phyloP scores from a whole-genome alignment of 2,329 filamentous ascomycete genomes.

The Alternaria consortialis region DNA sequence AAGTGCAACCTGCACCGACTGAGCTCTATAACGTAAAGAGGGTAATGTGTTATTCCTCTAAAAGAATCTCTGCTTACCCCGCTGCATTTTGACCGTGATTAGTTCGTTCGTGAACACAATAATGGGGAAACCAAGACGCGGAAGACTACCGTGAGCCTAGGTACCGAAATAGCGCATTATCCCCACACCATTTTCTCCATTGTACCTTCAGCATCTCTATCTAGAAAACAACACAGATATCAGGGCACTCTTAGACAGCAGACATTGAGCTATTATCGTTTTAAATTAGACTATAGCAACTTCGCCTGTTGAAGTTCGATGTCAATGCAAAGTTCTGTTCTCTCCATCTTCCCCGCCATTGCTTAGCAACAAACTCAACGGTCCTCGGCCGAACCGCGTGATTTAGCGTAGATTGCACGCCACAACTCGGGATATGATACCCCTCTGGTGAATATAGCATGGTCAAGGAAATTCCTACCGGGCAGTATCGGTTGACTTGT shows the following conservation, averaged over 20 bases:
- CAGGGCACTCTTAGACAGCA: neutral
- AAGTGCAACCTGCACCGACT: neutral
- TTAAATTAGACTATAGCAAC: neutral
- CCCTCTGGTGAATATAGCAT: neutral
- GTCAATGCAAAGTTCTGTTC: neutral
- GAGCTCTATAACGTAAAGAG: neutral
- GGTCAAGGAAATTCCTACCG: neutral
- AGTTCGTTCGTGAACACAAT: neutral
- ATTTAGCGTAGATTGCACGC: neutral
- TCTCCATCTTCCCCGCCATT: conserved; percentile 7
- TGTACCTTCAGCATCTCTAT: neutral
- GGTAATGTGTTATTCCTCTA: neutral
- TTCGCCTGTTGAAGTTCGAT: neutral
- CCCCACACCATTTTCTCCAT: neutral
- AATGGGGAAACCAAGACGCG: neutral
- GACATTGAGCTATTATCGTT: neutral
- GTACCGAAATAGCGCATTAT: conserved; percentile 3
- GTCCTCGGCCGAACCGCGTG: neutral
- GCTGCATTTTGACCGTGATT: neutral
- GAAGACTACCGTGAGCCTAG: neutral
- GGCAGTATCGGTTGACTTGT: neutral
- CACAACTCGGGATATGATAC: conserved; percentile 4
- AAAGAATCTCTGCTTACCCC: neutral
- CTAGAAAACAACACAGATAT: neutral
- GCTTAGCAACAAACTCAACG: neutral